Base-by-base conservation (phyloP, 345 rosid species). In the Cardamine resedifolia region DNA sequence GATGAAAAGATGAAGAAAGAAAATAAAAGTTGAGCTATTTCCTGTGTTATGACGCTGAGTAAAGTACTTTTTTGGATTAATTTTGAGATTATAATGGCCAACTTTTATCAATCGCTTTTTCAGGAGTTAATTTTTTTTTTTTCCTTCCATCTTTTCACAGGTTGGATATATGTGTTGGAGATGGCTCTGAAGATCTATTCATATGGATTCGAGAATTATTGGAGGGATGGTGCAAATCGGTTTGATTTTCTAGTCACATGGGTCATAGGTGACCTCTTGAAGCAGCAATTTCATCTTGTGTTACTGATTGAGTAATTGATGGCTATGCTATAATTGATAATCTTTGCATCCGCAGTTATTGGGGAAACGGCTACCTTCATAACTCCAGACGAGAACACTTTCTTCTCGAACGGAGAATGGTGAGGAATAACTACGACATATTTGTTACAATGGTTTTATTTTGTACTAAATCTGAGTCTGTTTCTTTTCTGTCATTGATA, bases 381-480 rank as follows among this genome's bases (percentile, higher is more conserved):
- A 55, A 68, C 92, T 57, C 96, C 99, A 43, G 45, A 82, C 45
- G 93, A 78, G 64, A 78, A 82, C 58, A 76, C 77, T 36, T 86
- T 95, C 58, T 83, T 95, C 76, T 90, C 90, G 18, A 91, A 95
- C 76, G 99, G 99, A 80, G 99, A 95, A 86, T 95, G 98, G 99
- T 95, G 81, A 12, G 86, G 34, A 75, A 66, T 44, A 39, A 38
- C 66, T 58, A 30, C 30, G 21, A 24, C 28, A 23, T 10, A 24
- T 44, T 39, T 41, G 70, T 44, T 16, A 44, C 55, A 34, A 2
- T 14, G 36, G 49, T 58, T 53, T 47, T 28, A 6, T 61, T 56
- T 52, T 50, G 9, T 41, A 18, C 26, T 18, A 48, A 10, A 62
- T 44, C 56, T 15, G 63, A 58, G 45, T 34, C 56, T 72, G 43